Conservation (phyloP, 371 early-diverging fungal genomes). For the Mortierella sp. region DNA sequence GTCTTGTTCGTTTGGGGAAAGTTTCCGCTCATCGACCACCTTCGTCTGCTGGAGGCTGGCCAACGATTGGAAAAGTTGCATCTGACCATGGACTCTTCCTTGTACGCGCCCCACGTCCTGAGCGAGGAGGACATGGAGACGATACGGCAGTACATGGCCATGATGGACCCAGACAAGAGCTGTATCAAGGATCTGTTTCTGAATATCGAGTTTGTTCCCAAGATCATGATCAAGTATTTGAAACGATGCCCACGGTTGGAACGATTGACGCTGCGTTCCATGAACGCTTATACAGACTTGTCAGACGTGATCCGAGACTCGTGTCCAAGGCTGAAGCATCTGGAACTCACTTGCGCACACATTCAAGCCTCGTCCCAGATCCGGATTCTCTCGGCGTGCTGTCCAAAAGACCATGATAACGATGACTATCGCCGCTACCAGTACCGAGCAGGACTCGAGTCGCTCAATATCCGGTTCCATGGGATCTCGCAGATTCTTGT, state of each 20-base stretch:
- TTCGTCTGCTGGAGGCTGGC: neutral
- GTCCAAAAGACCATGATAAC: too few species aligned
- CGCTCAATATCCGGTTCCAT: neutral
- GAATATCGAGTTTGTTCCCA: neutral
- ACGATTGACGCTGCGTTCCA: neutral
- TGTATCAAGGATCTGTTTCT: slow-evolving; percentile 13
- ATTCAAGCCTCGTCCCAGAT: neutral
- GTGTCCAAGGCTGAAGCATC: slow-evolving; percentile 7
- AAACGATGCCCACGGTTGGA: slow-evolving; percentile 3
- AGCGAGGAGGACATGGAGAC: neutral
- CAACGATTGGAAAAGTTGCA: slow-evolving; percentile 11
- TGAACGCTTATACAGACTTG: neutral
- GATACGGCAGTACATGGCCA: neutral
- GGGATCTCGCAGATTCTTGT: neutral
- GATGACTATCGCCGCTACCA: neutral
- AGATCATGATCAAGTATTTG: slow-evolving; percentile 5
- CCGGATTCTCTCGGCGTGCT: neutral
- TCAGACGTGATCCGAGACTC: neutral
- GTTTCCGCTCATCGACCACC: neutral
- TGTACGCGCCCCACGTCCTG: neutral
- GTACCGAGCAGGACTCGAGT: slow-evolving; percentile 1
- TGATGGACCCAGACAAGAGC: neutral
- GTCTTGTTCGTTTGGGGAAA: neutral
- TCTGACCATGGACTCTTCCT: neutral
- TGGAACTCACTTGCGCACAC: neutral